Evolutionary conservation across 2,329 filamentous ascomycete species (phyloP).

Genomic region (Apiospora saccharicola): DNA sequence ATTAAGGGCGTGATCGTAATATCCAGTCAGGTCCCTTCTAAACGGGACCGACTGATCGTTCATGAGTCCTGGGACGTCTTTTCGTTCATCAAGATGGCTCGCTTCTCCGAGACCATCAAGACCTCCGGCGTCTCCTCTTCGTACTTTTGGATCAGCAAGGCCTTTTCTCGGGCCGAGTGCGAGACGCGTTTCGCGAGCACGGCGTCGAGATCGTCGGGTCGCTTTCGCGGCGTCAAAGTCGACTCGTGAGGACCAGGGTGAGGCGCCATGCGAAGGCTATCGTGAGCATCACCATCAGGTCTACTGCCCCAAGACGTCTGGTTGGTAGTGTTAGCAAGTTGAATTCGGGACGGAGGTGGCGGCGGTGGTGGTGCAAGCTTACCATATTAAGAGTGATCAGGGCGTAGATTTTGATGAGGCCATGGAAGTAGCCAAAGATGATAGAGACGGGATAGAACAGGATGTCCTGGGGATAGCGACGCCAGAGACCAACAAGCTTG

Average conservation of each 20-base stretch:
- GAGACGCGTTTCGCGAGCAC: constrained; percentile 13
- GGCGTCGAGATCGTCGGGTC: constrained; percentile 8
- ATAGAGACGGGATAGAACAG: constrained; percentile 85
- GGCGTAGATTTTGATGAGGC: constrained; percentile 90
- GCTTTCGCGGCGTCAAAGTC: constrained; percentile 26
- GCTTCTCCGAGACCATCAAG: neutral
- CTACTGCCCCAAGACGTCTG: constrained; percentile 97
- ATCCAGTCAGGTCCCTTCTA: neutral
- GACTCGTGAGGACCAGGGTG: constrained; percentile 49
- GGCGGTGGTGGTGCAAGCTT: constrained; percentile 47
- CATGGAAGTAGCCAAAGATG: constrained; percentile 91
- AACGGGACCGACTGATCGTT: neutral
- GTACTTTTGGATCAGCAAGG: constrained; percentile 1
- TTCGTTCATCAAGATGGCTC: constrained; percentile 4
- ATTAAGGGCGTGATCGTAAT: constrained; percentile 12
- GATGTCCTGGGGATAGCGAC: constrained; percentile 82
- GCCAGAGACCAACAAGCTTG: constrained; percentile 87
- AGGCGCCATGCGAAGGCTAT: constrained; percentile 71
- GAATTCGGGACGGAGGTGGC: neutral
- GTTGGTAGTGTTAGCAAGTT: constrained; percentile 31
- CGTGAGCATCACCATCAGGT: constrained; percentile 87
- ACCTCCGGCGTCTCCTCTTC: constrained; percentile 21
- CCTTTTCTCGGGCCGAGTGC: constrained; percentile 13
- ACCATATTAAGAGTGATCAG: constrained; percentile 84
- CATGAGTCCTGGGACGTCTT: constrained; percentile 21